Evolutionary conservation across 139 green algal genomes (phyloP).

Genomic region (Chlorella ohadii): DNA sequence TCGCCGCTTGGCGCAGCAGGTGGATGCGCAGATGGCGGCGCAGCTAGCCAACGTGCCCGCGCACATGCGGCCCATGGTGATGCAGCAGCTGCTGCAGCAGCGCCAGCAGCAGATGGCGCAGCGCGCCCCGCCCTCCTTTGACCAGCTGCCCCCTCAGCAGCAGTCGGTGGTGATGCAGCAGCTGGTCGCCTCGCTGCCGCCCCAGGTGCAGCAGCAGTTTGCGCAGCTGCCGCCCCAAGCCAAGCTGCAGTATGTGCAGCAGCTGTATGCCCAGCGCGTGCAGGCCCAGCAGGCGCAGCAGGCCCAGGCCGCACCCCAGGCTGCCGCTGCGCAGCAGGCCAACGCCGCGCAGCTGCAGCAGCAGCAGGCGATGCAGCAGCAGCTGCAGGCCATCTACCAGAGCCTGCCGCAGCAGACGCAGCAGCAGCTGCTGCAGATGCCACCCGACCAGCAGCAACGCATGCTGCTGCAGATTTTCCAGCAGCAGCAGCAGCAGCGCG

Average conservation of each 20-base stretch:
- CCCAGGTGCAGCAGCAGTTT: conserved; percentile 18
- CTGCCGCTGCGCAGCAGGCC: background rate
- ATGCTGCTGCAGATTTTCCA: conserved; percentile 36
- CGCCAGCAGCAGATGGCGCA: conserved; percentile 20
- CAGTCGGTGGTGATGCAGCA: conserved; percentile 19
- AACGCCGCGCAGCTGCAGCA: conserved; percentile 18
- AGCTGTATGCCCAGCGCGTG: background rate
- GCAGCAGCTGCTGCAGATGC: conserved; percentile 32
- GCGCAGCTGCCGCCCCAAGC: background rate
- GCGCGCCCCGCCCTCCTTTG: background rate
- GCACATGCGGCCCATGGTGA: conserved; percentile 32
- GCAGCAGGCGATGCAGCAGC: conserved; percentile 31
- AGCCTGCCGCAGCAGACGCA: conserved; percentile 13
- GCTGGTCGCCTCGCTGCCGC: conserved; percentile 21
- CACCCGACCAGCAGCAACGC: conserved; percentile 29
- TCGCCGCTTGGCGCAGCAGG: background rate
- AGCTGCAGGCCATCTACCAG: conserved; percentile 22
- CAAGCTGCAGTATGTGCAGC: background rate
- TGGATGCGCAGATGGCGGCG: background rate
- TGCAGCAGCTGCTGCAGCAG: conserved; percentile 49
- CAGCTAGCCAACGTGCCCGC: conserved; percentile 24
- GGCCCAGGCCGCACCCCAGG: background rate
- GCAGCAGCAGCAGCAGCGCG: conserved; percentile 32
- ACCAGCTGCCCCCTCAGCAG: conserved; percentile 29
- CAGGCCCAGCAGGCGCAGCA: background rate